Evolutionary conservation across 805 yeast genomes (phyloP).

Genomic region (Yarrowia phangngaensis): DNA sequence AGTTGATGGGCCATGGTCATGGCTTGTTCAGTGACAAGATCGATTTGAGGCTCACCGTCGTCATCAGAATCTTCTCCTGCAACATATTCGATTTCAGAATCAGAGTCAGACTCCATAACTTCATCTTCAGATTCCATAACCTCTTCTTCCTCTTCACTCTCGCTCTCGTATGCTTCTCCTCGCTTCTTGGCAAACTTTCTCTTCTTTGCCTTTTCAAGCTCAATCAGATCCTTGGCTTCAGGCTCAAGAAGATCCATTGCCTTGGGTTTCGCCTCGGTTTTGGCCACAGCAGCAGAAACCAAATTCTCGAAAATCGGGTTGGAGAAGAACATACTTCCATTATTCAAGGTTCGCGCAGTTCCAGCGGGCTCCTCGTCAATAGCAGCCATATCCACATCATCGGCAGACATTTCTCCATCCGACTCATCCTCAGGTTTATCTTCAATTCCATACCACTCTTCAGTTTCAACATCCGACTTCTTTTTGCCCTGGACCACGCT

Average conservation of each 20-base stretch:
- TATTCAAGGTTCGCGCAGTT: background rate
- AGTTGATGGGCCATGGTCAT: conserved; percentile 97
- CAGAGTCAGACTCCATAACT: conserved; percentile 36
- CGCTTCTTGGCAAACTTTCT: conserved; percentile 1
- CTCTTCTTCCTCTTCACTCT: conserved; percentile 34
- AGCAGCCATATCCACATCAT: conserved; percentile 26
- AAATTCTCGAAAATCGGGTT: conserved; percentile 25
- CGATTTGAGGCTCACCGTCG: conserved; percentile 51
- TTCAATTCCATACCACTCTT: conserved; percentile 46
- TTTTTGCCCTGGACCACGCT: conserved; percentile 46
- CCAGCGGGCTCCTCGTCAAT: background rate
- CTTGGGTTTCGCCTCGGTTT: conserved; percentile 23
- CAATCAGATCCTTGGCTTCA: conserved; percentile 17
- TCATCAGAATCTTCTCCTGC: conserved; percentile 38
- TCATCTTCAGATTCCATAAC: conserved; percentile 31
- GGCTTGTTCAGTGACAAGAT: conserved; percentile 87
- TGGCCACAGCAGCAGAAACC: conserved; percentile 15
- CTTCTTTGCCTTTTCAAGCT: conserved; percentile 21
- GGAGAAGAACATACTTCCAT: conserved; percentile 14
- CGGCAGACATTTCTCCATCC: conserved; percentile 30
- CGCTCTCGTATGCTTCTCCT: conserved; percentile 21
- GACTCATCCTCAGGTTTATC: conserved; percentile 31
- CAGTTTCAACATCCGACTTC: conserved; percentile 48
- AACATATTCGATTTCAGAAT: conserved; percentile 37
- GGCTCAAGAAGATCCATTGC: conserved; percentile 20